A percentile compares a stretch with the other conserved stretches of the same genome.
Evolutionary conservation across 1,139 yeast genomes (phyloP).

Genomic region (Fermentozyma sake): DNA sequence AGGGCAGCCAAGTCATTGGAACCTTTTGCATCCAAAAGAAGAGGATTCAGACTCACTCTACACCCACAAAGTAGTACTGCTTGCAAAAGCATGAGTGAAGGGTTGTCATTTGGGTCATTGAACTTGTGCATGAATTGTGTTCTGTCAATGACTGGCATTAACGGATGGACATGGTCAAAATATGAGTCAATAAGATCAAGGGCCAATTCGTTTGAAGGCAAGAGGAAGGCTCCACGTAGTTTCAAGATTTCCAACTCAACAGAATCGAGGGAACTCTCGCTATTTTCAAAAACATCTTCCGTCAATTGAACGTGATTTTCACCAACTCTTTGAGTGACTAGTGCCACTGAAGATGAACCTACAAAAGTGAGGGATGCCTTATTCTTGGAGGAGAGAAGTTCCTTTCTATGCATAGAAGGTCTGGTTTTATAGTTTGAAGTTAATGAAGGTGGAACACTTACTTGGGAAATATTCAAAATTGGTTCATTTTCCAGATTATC

Average conservation of each 20-base stretch:
- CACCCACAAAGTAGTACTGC: constrained; percentile 70
- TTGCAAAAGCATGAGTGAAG: constrained; percentile 65
- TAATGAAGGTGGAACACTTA: constrained; percentile 42
- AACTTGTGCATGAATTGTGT: constrained; percentile 55
- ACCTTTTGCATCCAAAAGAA: constrained; percentile 52
- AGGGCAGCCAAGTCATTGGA: constrained; percentile 55
- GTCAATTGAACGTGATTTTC: constrained; percentile 42
- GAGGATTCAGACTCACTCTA: constrained; percentile 55
- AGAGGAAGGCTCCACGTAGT: constrained; percentile 64
- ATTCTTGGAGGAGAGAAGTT: constrained; percentile 24
- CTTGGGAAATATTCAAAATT: constrained; percentile 40
- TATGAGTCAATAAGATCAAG: constrained; percentile 59
- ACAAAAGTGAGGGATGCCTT: constrained; percentile 32
- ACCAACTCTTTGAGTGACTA: constrained; percentile 40
- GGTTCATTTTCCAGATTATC: constrained; percentile 26
- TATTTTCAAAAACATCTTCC: constrained; percentile 36
- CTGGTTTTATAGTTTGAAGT: constrained; percentile 39
- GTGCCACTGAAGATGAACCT: constrained; percentile 39
- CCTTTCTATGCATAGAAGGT: constrained; percentile 37
- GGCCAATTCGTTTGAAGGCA: constrained; percentile 61
- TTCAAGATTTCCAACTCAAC: constrained; percentile 67
- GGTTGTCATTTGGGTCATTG: constrained; percentile 58
- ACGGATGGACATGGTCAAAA: constrained; percentile 65
- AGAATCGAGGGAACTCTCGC: constrained; percentile 47
- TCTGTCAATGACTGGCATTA: constrained; percentile 68